phyloP scores from a whole-genome alignment of 768 basidiomycete species.

The Strobilomyces confusus region DNA sequence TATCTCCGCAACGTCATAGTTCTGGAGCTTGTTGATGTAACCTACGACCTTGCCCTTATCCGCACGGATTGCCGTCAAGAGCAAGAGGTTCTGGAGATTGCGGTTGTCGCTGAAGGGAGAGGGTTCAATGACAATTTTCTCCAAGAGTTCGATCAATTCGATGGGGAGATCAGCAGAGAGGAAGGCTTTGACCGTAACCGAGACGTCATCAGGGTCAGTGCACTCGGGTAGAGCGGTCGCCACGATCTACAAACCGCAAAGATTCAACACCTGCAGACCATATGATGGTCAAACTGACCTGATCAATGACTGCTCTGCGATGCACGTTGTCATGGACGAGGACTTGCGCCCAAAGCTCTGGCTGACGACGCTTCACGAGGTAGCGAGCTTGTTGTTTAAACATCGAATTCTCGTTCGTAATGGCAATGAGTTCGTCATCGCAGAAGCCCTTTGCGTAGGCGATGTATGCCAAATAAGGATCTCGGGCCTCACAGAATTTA shows the following conservation, averaged over 20 bases:
- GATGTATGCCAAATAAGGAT: slow-evolving; percentile 98
- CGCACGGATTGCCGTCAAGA: slow-evolving; percentile 93
- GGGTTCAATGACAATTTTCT: slow-evolving; percentile 97
- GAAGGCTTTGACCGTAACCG: slow-evolving; percentile 98
- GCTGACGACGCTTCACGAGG: slow-evolving; percentile 91
- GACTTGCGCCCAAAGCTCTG: slow-evolving; percentile 96
- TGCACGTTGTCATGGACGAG: slow-evolving; percentile 85
- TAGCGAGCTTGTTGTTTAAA: slow-evolving; percentile 99
- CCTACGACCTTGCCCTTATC: slow-evolving; percentile 98
- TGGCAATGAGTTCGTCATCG: slow-evolving; percentile 93
- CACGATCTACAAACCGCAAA: slow-evolving; percentile 54
- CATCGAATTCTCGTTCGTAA: slow-evolving; percentile 99
- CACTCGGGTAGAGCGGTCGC: slow-evolving; percentile 95
- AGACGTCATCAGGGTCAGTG: slow-evolving; percentile 98
- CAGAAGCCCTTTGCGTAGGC: slow-evolving; percentile 99
- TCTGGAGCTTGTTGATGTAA: slow-evolving; percentile 96
- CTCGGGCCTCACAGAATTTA: slow-evolving; percentile 98
- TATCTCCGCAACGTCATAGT: slow-evolving; percentile 93
- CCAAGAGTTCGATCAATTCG: slow-evolving; percentile 93
- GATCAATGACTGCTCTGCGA: slow-evolving; percentile 91
- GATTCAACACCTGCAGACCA: not conserved
- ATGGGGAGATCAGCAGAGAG: slow-evolving; percentile 94
- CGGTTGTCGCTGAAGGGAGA: slow-evolving; percentile 98
- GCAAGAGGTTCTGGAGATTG: slow-evolving; percentile 91
- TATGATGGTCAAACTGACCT: slow-evolving; percentile 43